Base-by-base conservation (phyloP, 345 rosid species). In the Laguncularia racemosa region DNA sequence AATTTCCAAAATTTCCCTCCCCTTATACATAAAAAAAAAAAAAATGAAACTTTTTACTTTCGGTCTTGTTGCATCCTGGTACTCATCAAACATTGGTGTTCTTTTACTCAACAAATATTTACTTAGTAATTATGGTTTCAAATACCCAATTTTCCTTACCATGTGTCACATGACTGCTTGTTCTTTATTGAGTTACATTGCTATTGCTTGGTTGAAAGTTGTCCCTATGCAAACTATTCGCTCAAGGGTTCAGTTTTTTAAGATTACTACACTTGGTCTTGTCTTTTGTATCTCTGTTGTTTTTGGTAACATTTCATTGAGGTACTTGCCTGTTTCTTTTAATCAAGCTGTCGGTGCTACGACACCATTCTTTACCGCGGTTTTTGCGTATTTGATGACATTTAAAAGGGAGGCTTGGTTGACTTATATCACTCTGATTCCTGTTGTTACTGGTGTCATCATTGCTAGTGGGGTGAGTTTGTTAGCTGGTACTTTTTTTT, bases 141-240 rank as follows among this genome's bases (percentile, higher is more conserved):
- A 81, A 81, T 95, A 90, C 68, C 99, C 99, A 63, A 95, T 95
- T 77, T 95, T 95, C 69, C 78, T 95, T 60, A 90, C 99, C 61
- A 90, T 95, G 97, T 95, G 99, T 59, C 99, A 95, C 81, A 95
- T 95, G 99, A 95, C 95, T 13, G 97, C 99, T 46, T 95, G 99
- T 58, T 85, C 95, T 44, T 64, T 95, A 72, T 72, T 95, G 44
- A 88, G 96, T 76, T 95, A 95, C 71, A 63, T 95, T 46, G 95
- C 91, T 69, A 86, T 95, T 61, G 97, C 89, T 3, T 90, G 99
- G 97, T 55, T 95, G 78, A 90, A 86, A 84, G 78, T 95, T 87
- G 99, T 95, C 12, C 99, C 99, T 4, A 82, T 95, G 96, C 99
- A 95, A 66, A 95, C 96, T 23, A 84, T 95, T 60, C 87, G 97